Base-by-base conservation (phyloP, 2,329 filamentous ascomycete genomes). In the Aureobasidium sp. region DNA sequence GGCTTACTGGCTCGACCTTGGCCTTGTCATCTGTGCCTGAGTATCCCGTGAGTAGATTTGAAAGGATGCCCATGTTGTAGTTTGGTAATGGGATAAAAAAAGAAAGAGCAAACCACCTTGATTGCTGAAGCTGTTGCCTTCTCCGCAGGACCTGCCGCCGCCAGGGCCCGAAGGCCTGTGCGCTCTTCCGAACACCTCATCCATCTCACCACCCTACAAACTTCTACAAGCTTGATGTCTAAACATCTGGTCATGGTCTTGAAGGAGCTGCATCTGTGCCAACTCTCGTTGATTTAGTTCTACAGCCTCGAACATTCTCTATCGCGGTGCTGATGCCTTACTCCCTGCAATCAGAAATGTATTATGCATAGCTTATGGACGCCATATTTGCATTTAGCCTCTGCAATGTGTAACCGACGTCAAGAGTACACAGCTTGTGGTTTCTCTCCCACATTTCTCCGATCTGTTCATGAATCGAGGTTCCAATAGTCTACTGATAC, bases 21-120 rank as follows among this genome's bases (percentile, higher is more conserved):
- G 63, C 31, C 27, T 45, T 59, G 31, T 51, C 62, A 18, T 59
- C 45, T 45, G 43, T 47, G 23, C 43, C 43, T 5, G 53, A 45
- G 20, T 51, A 43, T n/a, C 40, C 27, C 10, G 54, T 27, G 18
- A 65, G 29, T 8, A 65, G 31, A 29, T 53, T 60, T 10, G 63
- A 65, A 4, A 65, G 54, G 29, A 58, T 58, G 27, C 63, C 63
- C 63, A 65, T 65, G n/a, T 38, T 65, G 42, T 53, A 16, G 31
- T 31, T 23, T 43, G 47, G 5, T 58, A 38, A 25, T 43, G 20
- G 27, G 33, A 31, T 3, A 15, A 33, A 27, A 62, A 51, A 42
- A 42, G 47, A 53, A 62, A 43, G 59, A 42, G 45, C 45, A 36
- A 51, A 15, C 25, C 58, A 51, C 58, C 58, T 61, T 61, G 58